Evolutionary conservation across 2,329 filamentous ascomycete species (phyloP).

Genomic region (Phialophora macrospora): DNA sequence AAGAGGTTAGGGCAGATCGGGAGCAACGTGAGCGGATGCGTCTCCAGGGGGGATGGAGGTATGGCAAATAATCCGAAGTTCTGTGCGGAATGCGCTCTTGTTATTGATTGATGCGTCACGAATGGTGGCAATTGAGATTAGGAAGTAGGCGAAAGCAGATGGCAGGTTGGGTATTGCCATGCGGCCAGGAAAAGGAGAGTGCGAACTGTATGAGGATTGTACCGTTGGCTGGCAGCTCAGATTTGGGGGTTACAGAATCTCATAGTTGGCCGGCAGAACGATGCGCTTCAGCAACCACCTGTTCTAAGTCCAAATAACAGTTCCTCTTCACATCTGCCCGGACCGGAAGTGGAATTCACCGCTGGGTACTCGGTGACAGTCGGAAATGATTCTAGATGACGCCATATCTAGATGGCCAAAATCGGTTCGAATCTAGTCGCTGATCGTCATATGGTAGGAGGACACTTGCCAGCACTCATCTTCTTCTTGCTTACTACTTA

Average conservation of each 20-base stretch:
- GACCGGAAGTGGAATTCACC: too few species aligned
- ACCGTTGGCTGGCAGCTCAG: background rate
- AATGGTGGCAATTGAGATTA: background rate
- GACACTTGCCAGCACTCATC: background rate
- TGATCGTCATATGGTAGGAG: background rate
- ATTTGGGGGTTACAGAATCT: background rate
- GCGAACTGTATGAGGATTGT: background rate
- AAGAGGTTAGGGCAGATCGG: slow-evolving; percentile 80
- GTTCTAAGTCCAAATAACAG: background rate
- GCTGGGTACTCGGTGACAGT: background rate
- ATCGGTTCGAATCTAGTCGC: background rate
- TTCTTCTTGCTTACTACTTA: background rate
- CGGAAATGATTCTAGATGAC: background rate
- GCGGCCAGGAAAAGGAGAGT: background rate
- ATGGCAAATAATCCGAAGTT: slow-evolving; percentile 46
- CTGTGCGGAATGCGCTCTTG: background rate
- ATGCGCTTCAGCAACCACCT: background rate
- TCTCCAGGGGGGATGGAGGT: slow-evolving; percentile 84
- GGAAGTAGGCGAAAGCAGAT: background rate
- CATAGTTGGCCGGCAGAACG: background rate
- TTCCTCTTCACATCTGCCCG: background rate
- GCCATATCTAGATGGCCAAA: background rate
- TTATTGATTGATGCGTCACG: slow-evolving; percentile 8
- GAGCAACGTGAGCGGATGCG: slow-evolving; percentile 78
- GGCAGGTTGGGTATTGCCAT: slow-evolving; percentile 3